Conservation (phyloP, 495 filamentous ascomycete genomes). For the Choiromyces venosus region DNA sequence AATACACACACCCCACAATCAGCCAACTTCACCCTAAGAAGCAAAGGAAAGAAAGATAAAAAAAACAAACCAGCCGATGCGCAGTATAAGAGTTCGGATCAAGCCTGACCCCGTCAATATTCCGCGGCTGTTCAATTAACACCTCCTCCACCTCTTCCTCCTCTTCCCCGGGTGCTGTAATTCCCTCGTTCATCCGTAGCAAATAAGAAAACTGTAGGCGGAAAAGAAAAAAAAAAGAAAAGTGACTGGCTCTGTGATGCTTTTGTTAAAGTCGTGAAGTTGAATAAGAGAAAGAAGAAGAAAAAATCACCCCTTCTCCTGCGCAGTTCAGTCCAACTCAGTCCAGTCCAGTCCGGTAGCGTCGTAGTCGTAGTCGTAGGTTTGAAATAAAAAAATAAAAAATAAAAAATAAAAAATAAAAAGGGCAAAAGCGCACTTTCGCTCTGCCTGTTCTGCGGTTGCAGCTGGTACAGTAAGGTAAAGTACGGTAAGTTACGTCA, state of each 20-base stretch:
- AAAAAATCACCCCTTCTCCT: not conserved
- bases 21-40: not conserved
- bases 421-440: too few relatives aligned
- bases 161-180: constrained; percentile 15
- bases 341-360: too few relatives aligned
- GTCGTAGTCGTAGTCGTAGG: constrained; percentile 13
- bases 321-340: too few relatives aligned
- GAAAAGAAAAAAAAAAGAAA: constrained; percentile 14
- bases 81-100: constrained; percentile 40
- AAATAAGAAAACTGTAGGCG: constrained; percentile 12
- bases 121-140: constrained; percentile 10
- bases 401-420: constrained; percentile 13
- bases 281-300: constrained; percentile 3
- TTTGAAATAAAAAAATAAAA: constrained; percentile 3
- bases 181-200: constrained; percentile 16
- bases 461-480: not conserved
- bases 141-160: constrained; percentile 18
- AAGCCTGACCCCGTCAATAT: constrained; percentile 12
- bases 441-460: too few relatives aligned
- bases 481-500: not conserved
- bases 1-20: not conserved
- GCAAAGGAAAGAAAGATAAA: not conserved
- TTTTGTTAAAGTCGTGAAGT: constrained; percentile 20
- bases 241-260: not conserved
- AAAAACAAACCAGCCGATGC: constrained; percentile 31